Evolutionary conservation across 2,329 filamentous ascomycete genomes (phyloP).

Genomic region (Mycosphaerella sp.): DNA sequence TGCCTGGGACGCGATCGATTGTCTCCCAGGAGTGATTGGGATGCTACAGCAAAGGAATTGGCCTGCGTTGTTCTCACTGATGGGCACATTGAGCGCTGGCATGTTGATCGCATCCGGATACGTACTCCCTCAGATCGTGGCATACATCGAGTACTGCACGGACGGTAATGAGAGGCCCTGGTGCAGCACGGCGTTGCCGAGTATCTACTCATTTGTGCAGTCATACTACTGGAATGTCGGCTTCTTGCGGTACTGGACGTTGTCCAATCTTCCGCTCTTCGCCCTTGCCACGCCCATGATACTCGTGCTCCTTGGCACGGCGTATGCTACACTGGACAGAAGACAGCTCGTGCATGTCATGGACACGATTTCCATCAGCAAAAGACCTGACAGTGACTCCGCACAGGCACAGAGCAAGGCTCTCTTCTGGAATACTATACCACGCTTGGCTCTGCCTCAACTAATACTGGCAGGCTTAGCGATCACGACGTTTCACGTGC

Average conservation of each 20-base stretch:
- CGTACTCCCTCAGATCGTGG: slow-evolving; percentile 64
- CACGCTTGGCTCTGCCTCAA: slow-evolving; percentile 64
- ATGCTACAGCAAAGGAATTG: slow-evolving; percentile 24
- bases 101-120: slow-evolving; percentile 61
- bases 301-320: slow-evolving; percentile 58
- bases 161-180: slow-evolving; percentile 51
- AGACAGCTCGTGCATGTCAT: slow-evolving; percentile 1
- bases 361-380: neutral
- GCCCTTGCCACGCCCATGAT: slow-evolving; percentile 74
- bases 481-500: slow-evolving; percentile 78
- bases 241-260: slow-evolving; percentile 83
- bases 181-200: slow-evolving; percentile 68
- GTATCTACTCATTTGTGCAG: slow-evolving; percentile 89
- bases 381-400: neutral
- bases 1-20: slow-evolving; percentile 52
- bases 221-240: slow-evolving; percentile 85
- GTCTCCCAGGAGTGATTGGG: slow-evolving; percentile 39
- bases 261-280: slow-evolving; percentile 81
- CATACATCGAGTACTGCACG: slow-evolving; percentile 65
- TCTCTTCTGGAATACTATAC: slow-evolving; percentile 28
- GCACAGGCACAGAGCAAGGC: slow-evolving; percentile 1
- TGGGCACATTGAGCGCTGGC: slow-evolving; percentile 57
- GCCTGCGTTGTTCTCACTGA: slow-evolving; percentile 13
- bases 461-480: slow-evolving; percentile 64
- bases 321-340: slow-evolving; percentile 25